Evolutionary conservation across 805 yeast genomes (phyloP), one percentile per base, ranked within the genome.

Genomic region (Metschnikowia peoriensis): DNA sequence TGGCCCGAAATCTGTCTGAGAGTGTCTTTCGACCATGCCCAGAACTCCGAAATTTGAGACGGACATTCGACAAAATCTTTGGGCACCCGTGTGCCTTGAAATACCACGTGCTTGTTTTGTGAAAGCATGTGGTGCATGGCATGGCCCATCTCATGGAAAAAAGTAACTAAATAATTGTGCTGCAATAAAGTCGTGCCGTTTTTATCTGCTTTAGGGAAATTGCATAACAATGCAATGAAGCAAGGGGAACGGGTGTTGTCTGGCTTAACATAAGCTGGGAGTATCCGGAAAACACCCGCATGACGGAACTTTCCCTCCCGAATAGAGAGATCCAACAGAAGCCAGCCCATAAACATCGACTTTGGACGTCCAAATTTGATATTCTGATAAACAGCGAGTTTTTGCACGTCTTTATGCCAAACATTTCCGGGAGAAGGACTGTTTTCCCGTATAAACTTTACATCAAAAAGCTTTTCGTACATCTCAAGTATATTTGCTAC

Each of bases 11-110:
- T 69, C 8, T 66, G 63, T 59, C 74, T 78, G 57, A 89, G 73
- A 66, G 83, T 85, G 38, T 76, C 71, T 50, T 77, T 77, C 49
- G 85, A 80, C 96, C 96, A 89, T 38, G 92, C 86, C 89, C 94
- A 89, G 67, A 83, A 87, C 68, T 89, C 96, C 61, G 89, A 75
- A 84, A 89, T 82, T 72, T 89, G 96, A 1, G 96, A 89, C 28
- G 96, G 97, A 53, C 93, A 89, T 69, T 89, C 96, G 45, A 89
- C 96, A 70, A 89, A 89, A 70, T 89, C 96, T 79, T 94, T 78
- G 38, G 87, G 83, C 43, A 88, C 93, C 38, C 80, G 75, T 32
- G 92, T 84, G 22, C 96, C 96, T 63, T 83, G 86, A 70, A 88
- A 89, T 56, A 85, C 77, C 2, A 86, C 77, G 58, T 80, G 83